Base-by-base conservation (phyloP, 208 protist species). In the Histomonas meleagridis region DNA sequence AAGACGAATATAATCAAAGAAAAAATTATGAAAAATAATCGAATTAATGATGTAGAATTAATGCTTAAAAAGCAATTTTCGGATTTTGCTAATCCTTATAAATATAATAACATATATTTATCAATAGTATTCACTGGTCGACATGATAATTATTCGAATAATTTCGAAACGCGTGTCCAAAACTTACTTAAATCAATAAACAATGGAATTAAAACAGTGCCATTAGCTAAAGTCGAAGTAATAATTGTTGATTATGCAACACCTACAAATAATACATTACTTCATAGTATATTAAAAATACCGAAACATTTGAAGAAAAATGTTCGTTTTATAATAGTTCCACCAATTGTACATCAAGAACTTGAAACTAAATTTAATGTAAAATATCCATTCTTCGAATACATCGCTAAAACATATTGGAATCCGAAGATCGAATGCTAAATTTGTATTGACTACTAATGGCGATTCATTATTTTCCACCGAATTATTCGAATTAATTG, bases 371-470 rank as follows among this genome's bases (percentile, higher is more conserved):
- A 55, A 28, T 12, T 86, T 5, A 55, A 86, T 32, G 10, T 46
- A 26, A 21, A 16, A 57, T 38, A 7, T 4, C 76, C 40, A 86
- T 86, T 86, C 46, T 48, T 86, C 0, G 76, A 86, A 49, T 86
- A 86, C 55, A 55, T 86, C 14, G 76, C 76, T 38, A 86, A 86
- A 16, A 86, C 48, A 86, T 55, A 86, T 86, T 38, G 76, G 76
- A 21, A 55, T 86, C 21, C 32, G 46, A 4, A 5, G 76, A 46
- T 51, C 76, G 55, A 28, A 1, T 16, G 76, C 46, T 14, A 10
- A 49, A 57, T 51, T 86, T 12, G 38, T 86, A 55, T 43, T 48
- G 18, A 55, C 76, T 1, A 55, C 55, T 18, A 86, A 86, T 55
- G 46, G 46, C 51, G 76, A 86, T 55, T 26, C 26, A 55, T 57